These are phyloP conservation scores for Lachancea mirantina DNA, from an alignment of 805 yeast genomes.

Conservation along the genomic window DNA sequence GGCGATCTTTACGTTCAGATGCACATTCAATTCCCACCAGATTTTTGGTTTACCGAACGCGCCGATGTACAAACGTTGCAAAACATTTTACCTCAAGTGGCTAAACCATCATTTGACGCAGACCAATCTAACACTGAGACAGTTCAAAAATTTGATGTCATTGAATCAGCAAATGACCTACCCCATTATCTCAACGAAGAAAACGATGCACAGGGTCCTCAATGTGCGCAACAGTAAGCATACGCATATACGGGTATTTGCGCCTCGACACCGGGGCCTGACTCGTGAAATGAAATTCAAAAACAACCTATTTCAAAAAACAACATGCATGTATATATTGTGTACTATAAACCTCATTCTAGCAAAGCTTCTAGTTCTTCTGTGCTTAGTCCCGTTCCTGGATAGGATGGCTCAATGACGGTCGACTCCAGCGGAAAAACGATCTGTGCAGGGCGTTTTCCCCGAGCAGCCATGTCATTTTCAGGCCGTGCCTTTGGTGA, in stretches of 20 bases:
- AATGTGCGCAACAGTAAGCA: slow-evolving; percentile 37
- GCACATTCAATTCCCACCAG: slow-evolving; percentile 75
- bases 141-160: slow-evolving; percentile 22
- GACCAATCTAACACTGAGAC: slow-evolving; percentile 28
- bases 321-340: slow-evolving; percentile 8
- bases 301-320: no score
- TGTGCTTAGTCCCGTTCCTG: slow-evolving; percentile 22
- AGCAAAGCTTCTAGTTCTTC: slow-evolving; percentile 21
- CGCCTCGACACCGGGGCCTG: no score
- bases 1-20: slow-evolving; percentile 70
- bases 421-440: slow-evolving; percentile 13
- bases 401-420: slow-evolving; percentile 15
- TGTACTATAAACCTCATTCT: slow-evolving; percentile 3
- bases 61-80: slow-evolving; percentile 51
- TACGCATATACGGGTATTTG: slow-evolving; percentile 1
- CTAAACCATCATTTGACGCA: slow-evolving; percentile 4
- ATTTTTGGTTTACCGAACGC: slow-evolving; percentile 75
- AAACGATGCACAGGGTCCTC: slow-evolving; percentile 21
- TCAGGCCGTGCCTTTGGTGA: slow-evolving; percentile 13
- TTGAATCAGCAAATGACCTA: slow-evolving; percentile 16
- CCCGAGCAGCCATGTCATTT: slow-evolving; percentile 4
- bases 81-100: slow-evolving; percentile 44
- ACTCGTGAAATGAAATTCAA: no score
- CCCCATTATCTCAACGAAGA: slow-evolving; percentile 20
- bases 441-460: neutral